A percentile compares a stretch with the other conserved stretches of the same genome.
Evolutionary conservation across 169 alveolate genomes (phyloP).

Genomic region (Cryptosporidium ubiquitum): DNA sequence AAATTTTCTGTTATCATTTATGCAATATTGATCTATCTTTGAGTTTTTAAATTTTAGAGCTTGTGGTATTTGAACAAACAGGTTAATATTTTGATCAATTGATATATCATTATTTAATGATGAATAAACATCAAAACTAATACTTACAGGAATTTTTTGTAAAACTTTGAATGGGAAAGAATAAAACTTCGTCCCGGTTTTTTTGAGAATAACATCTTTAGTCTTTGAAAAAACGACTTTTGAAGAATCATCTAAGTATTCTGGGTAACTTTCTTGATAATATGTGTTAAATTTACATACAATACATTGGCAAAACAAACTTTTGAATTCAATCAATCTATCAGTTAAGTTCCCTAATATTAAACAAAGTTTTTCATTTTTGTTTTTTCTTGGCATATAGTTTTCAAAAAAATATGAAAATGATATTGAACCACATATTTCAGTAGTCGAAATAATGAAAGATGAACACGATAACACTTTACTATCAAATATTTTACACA

Average conservation of each 20-base stretch:
- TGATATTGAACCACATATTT: conserved; percentile 5
- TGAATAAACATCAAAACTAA: conserved; percentile 21
- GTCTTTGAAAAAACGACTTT: background rate
- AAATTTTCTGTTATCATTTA: background rate
- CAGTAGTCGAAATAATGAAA: conserved; percentile 18
- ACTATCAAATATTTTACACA: background rate
- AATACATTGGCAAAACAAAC: conserved; percentile 24
- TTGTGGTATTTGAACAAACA: conserved; percentile 42
- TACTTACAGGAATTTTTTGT: conserved; percentile 19
- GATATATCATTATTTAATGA: background rate
- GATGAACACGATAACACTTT: background rate
- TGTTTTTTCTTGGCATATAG: background rate
- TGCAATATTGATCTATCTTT: background rate
- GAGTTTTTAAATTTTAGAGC: background rate
- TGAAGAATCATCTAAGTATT: conserved; percentile 7
- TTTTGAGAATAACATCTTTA: background rate
- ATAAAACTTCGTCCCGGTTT: background rate
- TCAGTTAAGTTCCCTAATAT: conserved; percentile 11
- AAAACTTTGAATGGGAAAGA: conserved; percentile 18
- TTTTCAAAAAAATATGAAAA: conserved; percentile 8
- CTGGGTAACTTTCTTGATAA: background rate
- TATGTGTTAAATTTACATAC: conserved; percentile 7
- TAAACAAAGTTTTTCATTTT: background rate
- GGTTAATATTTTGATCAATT: background rate
- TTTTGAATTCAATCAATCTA: background rate